Conservation (phyloP, 345 rosid species). For the Cardamine resedifolia region DNA sequence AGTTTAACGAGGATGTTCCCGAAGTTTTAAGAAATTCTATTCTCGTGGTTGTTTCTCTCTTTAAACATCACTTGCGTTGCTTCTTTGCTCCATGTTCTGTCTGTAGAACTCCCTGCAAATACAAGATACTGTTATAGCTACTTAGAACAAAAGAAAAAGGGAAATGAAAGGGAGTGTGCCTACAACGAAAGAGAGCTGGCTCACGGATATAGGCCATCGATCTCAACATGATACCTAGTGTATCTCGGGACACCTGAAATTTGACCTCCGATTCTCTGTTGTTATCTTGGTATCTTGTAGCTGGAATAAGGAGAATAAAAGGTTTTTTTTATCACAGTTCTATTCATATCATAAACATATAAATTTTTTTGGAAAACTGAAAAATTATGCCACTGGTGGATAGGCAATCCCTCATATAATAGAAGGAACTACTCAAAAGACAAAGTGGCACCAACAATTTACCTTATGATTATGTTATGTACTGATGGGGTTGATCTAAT, state of each 20-base stretch:
- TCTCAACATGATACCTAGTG: conserved; percentile 94
- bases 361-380: too few relatives aligned
- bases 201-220: conserved; percentile 97
- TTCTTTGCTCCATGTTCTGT: conserved; percentile 57
- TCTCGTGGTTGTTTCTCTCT: conserved; percentile 12
- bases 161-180: conserved; percentile 36
- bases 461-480: too few relatives aligned
- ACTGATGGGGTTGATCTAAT: too few relatives aligned
- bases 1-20: neutral
- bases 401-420: too few relatives aligned
- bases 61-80: conserved; percentile 50
- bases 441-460: too few relatives aligned
- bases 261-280: conserved; percentile 93
- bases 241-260: conserved; percentile 92
- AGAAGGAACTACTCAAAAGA: too few relatives aligned
- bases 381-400: too few relatives aligned
- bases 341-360: too few relatives aligned
- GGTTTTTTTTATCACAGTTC: neutral
- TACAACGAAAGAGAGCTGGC: conserved; percentile 84
- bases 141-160: neutral
- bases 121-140: neutral
- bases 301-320: conserved; percentile 42
- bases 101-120: conserved; percentile 52
- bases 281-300: conserved; percentile 88
- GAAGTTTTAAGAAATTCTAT: neutral